A percentile compares a stretch with the other conserved stretches of the same genome.
Evolutionary conservation across 345 rosid genomes (phyloP).

Genomic region (Streptanthus diversifolius): DNA sequence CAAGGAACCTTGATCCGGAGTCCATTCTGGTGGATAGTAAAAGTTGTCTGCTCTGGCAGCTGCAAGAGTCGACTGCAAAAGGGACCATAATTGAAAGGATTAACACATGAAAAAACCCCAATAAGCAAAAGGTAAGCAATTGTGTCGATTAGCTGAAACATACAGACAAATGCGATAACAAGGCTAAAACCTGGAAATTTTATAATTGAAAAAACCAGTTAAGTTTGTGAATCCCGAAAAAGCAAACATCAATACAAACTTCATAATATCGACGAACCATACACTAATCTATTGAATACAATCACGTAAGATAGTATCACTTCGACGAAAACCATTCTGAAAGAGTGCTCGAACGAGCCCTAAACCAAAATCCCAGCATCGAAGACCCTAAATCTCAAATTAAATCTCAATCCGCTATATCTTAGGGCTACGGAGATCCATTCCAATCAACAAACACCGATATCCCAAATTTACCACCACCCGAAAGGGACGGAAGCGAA

Average conservation of each 20-base stretch:
- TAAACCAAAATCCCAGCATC: slow-evolving; percentile 11
- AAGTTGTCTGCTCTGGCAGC: slow-evolving; percentile 98
- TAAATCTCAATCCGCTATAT: background rate
- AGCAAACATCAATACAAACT: background rate
- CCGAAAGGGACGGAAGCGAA: background rate
- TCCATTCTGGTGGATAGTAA: slow-evolving; percentile 97
- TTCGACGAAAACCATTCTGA: background rate
- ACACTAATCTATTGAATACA: background rate
- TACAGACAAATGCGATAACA: background rate
- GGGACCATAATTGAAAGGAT: background rate
- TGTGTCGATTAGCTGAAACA: background rate
- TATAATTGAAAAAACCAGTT: background rate
- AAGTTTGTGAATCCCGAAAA: background rate
- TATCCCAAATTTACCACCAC: background rate
- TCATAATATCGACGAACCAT: background rate
- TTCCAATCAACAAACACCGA: background rate
- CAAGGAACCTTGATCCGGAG: slow-evolving; percentile 84
- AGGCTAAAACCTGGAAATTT: background rate
- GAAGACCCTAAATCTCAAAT: background rate
- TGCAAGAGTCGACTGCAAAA: slow-evolving; percentile 84
- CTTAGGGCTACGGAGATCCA: background rate
- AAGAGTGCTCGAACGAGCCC: slow-evolving; percentile 1
- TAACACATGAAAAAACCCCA: background rate
- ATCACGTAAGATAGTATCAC: background rate
- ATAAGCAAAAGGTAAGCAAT: background rate